Percentiles rank a stretch among this genome's conserved stretches.
Evolutionary conservation across 495 filamentous ascomycete genomes (phyloP).

Genomic region (Rostrohypoxylon terebratum): DNA sequence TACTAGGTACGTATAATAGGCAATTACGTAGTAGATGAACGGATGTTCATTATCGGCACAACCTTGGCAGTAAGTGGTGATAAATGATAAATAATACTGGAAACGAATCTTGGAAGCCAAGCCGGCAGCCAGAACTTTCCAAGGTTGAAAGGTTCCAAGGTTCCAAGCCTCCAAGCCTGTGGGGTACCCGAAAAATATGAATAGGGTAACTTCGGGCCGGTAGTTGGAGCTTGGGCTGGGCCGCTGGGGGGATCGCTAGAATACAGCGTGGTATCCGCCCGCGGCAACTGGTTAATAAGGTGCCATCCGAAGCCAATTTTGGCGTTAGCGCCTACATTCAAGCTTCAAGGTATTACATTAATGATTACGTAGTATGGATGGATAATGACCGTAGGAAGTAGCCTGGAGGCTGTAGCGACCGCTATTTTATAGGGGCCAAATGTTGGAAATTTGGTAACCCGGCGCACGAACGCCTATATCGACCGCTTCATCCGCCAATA

Average conservation of each 20-base stretch:
- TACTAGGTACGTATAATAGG: too few species aligned
- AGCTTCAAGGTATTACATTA: too few species aligned
- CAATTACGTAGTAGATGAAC: too few species aligned
- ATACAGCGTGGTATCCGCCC: conserved; percentile 27
- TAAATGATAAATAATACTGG: too few species aligned
- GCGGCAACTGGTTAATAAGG: neutral
- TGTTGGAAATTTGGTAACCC: neutral
- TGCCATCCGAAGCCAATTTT: neutral
- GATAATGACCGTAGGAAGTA: too few species aligned
- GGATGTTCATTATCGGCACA: neutral
- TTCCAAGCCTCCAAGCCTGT: too few species aligned
- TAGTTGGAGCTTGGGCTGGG: conserved; percentile 1
- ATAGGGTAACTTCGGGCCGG: conserved; percentile 10
- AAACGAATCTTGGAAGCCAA: neutral
- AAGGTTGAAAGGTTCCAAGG: too few species aligned
- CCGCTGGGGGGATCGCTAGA: conserved; percentile 20
- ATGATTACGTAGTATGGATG: too few species aligned
- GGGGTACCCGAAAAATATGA: neutral
- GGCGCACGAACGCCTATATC: conserved; percentile 14
- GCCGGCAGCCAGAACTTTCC: neutral
- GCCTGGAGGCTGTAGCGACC: too few species aligned
- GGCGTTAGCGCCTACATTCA: neutral
- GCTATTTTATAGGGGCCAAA: neutral
- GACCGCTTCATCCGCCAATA: neutral
- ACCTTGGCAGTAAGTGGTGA: neutral